Base-by-base conservation (phyloP, 2,329 filamentous ascomycete genomes). In the Bipolaris bicolor region DNA sequence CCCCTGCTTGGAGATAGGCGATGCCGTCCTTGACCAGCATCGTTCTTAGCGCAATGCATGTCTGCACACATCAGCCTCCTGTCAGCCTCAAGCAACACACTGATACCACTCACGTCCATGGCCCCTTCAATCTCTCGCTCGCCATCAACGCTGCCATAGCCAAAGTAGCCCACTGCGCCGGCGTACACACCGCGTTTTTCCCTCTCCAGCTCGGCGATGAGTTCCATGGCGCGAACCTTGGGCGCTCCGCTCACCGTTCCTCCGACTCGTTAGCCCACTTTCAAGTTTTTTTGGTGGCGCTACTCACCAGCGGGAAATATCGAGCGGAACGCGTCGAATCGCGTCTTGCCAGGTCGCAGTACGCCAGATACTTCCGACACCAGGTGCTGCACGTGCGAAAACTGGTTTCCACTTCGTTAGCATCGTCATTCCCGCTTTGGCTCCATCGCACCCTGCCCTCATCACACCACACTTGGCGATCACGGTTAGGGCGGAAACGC, bases 111-210 rank as follows among this genome's bases (percentile, higher is more conserved):
- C 64, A 75, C 73, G 60, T 97, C 93, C 93, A 97, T 97, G 20
- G 90, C 91, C 6, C 93, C 94, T 70, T 96, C 90, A 10, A 83
- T 81, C 54, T 86, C 81, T 49, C 78, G 81, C 40, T 88, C 82
- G 7, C 81, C 78, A 47, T 88, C 86, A 44, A 94, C 84, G 50
- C 85, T 86, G 60, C 88, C 87, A 72, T 96, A 98, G 9, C 94
- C 94, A 77, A 97, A 99, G 80, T 97, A 99, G 1, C 95, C 95
- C 0, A 97, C 94, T 0, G 95, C 95, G 26, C 95, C 95, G 7
- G 95, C 95, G 73, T 99, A 99, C 37, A 98, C 87, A 39, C 95
- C 94, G 52, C 95, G 85, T 83, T 97, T 97, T 83, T 99, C 95
- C 63, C 85, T 82, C 79, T 99, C 95, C 45, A 98, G 81, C 80